Base-by-base conservation (phyloP, 768 basidiomycete species). In the Termitomyces sp. region DNA sequence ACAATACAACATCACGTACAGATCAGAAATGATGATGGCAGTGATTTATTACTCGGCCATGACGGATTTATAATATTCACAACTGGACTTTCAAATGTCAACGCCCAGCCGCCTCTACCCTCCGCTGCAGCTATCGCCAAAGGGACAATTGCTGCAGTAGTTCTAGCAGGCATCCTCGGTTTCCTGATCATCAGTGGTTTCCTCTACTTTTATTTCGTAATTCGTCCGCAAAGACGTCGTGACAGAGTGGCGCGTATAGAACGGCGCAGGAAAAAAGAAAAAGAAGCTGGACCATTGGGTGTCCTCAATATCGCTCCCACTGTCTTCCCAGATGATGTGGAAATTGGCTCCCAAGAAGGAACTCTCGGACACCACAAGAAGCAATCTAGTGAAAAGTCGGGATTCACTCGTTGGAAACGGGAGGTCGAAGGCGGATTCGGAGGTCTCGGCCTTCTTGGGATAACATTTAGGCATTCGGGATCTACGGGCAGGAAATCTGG, bases 91-190 rank as follows among this genome's bases (percentile, higher is more conserved):
- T 42, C 56, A 37, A 21, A 14, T 40, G n/a, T 8, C 35, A 45
- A 41, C n/a, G 8, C 8, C 19, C 40, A 17, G 23, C 21, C 47
- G 14, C 19, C 52, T 52, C 23, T 33, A 30, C 23, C 15, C 38
- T 55, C n/a, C 31, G 38, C 62, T 3, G 56, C 55, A 38, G 50
- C 55, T 33, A 69, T 75, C 19, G 57, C 79, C 1, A 71, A 71
- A 58, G 86, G 87, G 43, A 83, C 86, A 1, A 82, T 88, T 53
- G 87, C 86, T 19, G 88, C 86, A 0, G 72, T 87, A 31, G 78
- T 76, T 10, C 73, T 90, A 2, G 85, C 81, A 3, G 75, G 77
- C 21, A 66, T 82, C 19, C 70, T 89, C 9, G 75, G 78, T 28
- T 72, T 83, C 62, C 53, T 85, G 30, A 57, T 83, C 4, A 56